Base-by-base conservation (phyloP, 2,329 filamentous ascomycete genomes). In the Cordyceps cateniannulata region DNA sequence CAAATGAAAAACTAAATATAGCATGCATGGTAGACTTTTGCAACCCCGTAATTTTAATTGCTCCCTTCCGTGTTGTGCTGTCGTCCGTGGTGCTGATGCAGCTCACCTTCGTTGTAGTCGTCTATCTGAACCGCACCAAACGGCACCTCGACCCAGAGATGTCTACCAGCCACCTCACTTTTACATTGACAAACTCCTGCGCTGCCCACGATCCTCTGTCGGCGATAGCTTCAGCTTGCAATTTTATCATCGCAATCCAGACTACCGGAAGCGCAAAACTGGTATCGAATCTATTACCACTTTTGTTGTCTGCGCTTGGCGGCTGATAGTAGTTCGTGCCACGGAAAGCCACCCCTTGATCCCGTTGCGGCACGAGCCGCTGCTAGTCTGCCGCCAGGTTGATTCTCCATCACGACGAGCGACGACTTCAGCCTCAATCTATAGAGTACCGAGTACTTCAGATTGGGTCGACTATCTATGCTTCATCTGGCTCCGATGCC, bases 151-250 rank as follows among this genome's bases (percentile, higher is more conserved):
- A 52, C 48, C 32, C 47, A 38, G 60, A 58, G 60, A 22, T 48
- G 9, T 53, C 60, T 53, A 57, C 60, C 60, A 61, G 60, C 60
- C 60, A 61, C 60, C 53, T 51, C 42, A 61, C 52, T 61, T 61
- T 61, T 40, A 56, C 25, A 45, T 51, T 24, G 16, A 50, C 48
- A 52, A 6, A 32, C 57, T 59, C 25, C 40, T 59, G 22, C 57
- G 14, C 52, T n/a, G 38, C 40, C 3, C 45, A 27, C 18, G 18
- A 18, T 24, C 32, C 20, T 52, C 24, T 6, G 35, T 12, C n/a
- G 14, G 35, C 35, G 12, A 51, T 51, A 29, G 20, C 29, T 38
- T 38, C 57, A 25, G 18, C 18, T 42, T 47, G 57, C 57, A 47
- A 24, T 8, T 16, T 27, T 9, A 47, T 52, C n/a, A 25, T 20